phyloP scores from a whole-genome alignment of 164 flowering plant species.

The grape (Vitis vinifera) region ASM3070453v1 NC_081810.1:23292001-23292500 shows the following conservation, averaged over 20 bases:
- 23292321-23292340: not conserved
- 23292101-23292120: constrained; percentile 15
- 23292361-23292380: not conserved
- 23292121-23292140: constrained; percentile 34
- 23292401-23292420: no score
- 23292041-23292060: constrained; percentile 10
- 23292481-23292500: no score
- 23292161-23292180: constrained; percentile 45
- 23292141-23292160: constrained; percentile 34
- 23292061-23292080: constrained; percentile 23
- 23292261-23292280: constrained; percentile 23
- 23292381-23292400: no score
- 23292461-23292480: no score
- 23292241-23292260: constrained; percentile 18
- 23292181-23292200: constrained; percentile 41
- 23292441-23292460: no score
- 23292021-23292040: constrained; percentile 26
- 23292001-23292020: not conserved
- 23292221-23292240: constrained; percentile 23
- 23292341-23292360: not conserved
- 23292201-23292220: constrained; percentile 30
- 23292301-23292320: constrained; percentile 33
- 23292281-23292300: constrained; percentile 31
- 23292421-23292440: no score
- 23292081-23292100: constrained; percentile 23